A percentile compares a stretch with the other conserved stretches of the same genome.
phyloP scores from a whole-genome alignment of 345 rosid species.

The Eutrema heterophyllum region DNA sequence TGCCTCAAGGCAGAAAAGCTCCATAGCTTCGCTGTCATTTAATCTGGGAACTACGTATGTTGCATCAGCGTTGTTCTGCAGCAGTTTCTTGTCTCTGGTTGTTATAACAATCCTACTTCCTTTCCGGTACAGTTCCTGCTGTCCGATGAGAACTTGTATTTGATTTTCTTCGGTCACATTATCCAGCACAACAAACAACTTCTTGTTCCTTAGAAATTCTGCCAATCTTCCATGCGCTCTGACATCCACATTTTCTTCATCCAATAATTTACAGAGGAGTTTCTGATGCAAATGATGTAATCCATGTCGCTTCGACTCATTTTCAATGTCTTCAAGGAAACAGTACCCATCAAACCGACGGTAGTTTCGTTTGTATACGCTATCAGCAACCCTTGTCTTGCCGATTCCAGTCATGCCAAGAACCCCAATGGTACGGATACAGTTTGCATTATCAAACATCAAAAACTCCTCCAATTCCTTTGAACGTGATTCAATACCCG shows the following conservation, averaged over 20 bases:
- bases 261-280: slow-evolving; percentile 11
- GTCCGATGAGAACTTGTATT: not conserved
- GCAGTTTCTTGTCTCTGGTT: slow-evolving; percentile 31
- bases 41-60: slow-evolving; percentile 14
- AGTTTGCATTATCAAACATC: not conserved
- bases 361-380: not conserved
- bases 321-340: slow-evolving; percentile 15
- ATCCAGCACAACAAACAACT: slow-evolving; percentile 21
- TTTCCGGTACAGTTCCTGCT: not conserved
- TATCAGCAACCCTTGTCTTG: slow-evolving; percentile 4
- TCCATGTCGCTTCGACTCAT: not conserved
- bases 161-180: slow-evolving; percentile 9
- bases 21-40: slow-evolving; percentile 17
- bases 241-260: not conserved
- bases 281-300: not conserved
- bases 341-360: not conserved
- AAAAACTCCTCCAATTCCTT: slow-evolving; percentile 15
- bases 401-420: slow-evolving; percentile 26
- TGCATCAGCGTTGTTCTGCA: not conserved
- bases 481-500: slow-evolving; percentile 9
- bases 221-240: slow-evolving; percentile 8
- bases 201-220: slow-evolving; percentile 14
- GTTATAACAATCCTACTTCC: slow-evolving; percentile 28
- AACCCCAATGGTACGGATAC: slow-evolving; percentile 8
- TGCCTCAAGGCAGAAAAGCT: slow-evolving; percentile 19